Conservation (phyloP, 2,329 filamentous ascomycete species). For the Cordyceps cicadae region DNA sequence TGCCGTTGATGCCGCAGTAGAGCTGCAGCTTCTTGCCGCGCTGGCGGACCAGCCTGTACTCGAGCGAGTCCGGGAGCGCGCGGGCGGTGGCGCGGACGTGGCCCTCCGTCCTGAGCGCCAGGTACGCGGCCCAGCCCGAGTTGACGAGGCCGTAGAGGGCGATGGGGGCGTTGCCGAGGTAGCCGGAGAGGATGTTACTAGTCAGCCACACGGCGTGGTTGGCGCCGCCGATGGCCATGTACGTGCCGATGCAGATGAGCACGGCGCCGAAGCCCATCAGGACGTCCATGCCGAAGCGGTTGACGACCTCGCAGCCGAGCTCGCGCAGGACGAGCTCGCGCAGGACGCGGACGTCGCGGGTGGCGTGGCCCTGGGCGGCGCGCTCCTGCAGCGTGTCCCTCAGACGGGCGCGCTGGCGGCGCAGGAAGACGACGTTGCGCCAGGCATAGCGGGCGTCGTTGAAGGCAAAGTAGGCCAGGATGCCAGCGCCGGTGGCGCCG, state of each 20-base stretch:
- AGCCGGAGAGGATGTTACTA: slow-evolving; percentile 47
- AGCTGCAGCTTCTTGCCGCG: slow-evolving; percentile 34
- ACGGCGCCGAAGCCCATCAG: slow-evolving; percentile 41
- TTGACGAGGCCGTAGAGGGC: slow-evolving; percentile 42
- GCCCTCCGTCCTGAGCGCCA: slow-evolving; percentile 31
- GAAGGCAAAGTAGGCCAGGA: slow-evolving; percentile 37
- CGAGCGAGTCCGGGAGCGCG: slow-evolving; percentile 19
- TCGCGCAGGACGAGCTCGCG: slow-evolving; percentile 40
- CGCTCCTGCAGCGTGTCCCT: slow-evolving; percentile 15
- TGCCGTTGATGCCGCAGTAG: slow-evolving; percentile 36
- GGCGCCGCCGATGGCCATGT: slow-evolving; percentile 44
- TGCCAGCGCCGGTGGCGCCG: slow-evolving; percentile 38
- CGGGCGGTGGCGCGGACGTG: slow-evolving; percentile 25
- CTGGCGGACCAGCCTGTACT: slow-evolving; percentile 24
- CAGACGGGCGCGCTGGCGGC: slow-evolving; percentile 30
- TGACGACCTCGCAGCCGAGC: slow-evolving; percentile 40
- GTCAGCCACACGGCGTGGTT: slow-evolving; percentile 32
- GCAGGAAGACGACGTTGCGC: slow-evolving; percentile 37
- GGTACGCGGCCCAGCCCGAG: slow-evolving; percentile 36
- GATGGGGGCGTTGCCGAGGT: slow-evolving; percentile 43
- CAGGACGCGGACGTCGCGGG: slow-evolving; percentile 25
- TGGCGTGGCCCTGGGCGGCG: slow-evolving; percentile 1
- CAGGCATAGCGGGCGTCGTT: slow-evolving; percentile 35
- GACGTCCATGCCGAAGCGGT: slow-evolving; percentile 42
- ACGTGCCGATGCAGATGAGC: slow-evolving; percentile 42